Conservation (phyloP, 345 rosid genomes). For the Arabidopsis arenosa region DNA sequence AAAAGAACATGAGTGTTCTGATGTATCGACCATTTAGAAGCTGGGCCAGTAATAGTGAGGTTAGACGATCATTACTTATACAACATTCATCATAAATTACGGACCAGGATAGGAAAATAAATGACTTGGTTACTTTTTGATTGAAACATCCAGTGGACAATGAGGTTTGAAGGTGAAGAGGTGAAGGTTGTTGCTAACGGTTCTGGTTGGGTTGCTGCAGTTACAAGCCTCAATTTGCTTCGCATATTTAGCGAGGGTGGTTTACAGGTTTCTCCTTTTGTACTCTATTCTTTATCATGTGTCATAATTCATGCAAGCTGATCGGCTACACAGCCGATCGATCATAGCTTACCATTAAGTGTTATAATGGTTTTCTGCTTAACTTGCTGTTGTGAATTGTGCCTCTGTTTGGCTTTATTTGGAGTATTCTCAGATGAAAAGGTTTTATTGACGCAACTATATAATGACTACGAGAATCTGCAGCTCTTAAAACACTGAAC, state of each 20-base stretch:
- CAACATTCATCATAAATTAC: conserved; percentile 18
- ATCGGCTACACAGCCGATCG: conserved; percentile 8
- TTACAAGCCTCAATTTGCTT: conserved; percentile 87
- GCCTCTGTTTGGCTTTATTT: not conserved
- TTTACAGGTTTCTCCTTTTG: conserved; percentile 71
- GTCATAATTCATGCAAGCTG: conserved; percentile 23
- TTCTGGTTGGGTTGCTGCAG: conserved; percentile 88
- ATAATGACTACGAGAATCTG: conserved; percentile 6
- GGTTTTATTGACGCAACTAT: not conserved
- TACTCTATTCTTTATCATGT: conserved; percentile 23
- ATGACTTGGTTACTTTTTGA: conserved; percentile 41
- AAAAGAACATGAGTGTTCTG: conserved; percentile 89
- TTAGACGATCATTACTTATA: conserved; percentile 40
- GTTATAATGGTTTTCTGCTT: not conserved
- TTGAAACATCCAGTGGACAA: conserved; percentile 79
- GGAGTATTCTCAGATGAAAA: conserved; percentile 8
- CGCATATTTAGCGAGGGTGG: conserved; percentile 91
- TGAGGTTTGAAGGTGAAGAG: conserved; percentile 98
- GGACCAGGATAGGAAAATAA: not conserved
- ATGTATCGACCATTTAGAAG: conserved; percentile 89
- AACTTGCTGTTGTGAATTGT: conserved; percentile 11
- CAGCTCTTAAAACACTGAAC: conserved; percentile 4
- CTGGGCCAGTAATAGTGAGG: conserved; percentile 97
- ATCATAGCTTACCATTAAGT: conserved; percentile 10
- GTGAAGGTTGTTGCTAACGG: conserved; percentile 92